These are phyloP conservation scores for Plasmodium berghei DNA, from an alignment of 169 alveolate genomes.

Conservation along the genomic window DNA sequence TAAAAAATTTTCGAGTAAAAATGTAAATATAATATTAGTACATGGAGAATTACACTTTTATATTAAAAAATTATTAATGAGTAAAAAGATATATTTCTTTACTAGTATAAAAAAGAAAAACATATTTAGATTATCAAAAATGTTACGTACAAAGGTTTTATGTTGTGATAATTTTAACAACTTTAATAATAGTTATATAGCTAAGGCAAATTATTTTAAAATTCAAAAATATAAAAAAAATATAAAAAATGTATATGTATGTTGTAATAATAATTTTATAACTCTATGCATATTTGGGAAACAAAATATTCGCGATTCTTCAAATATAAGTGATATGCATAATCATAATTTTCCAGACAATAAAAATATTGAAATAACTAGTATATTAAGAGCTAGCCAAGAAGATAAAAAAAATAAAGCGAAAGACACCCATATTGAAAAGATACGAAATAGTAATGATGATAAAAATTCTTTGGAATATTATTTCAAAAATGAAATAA, in stretches of 20 bases:
- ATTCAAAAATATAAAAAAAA: constrained; percentile 62
- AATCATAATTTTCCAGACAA: not conserved
- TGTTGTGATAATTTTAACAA: constrained; percentile 42
- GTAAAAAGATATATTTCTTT: constrained; percentile 64
- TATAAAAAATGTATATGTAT: constrained; percentile 65
- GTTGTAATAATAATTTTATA: constrained; percentile 57
- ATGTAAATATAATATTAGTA: constrained; percentile 51
- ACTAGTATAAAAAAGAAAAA: constrained; percentile 68
- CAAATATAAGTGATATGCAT: not conserved
- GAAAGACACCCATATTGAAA: not conserved
- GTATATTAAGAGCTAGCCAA: not conserved
- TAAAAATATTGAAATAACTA: not conserved
- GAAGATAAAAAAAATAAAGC: not conserved
- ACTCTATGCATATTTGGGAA: constrained; percentile 70
- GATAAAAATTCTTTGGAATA: not conserved
- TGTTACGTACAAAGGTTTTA: constrained; percentile 45
- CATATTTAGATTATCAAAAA: constrained; percentile 41
- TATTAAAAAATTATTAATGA: constrained; percentile 53
- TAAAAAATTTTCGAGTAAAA: constrained; percentile 28
- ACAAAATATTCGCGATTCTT: constrained; percentile 17
- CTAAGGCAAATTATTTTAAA: constrained; percentile 66
- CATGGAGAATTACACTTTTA: constrained; percentile 54
- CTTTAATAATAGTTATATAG: constrained; percentile 60
- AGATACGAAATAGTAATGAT: not conserved
- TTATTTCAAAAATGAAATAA: constrained; percentile 29